Evolutionary conservation across 1,284 basidiomycete genomes (phyloP).

Genomic region (Hymenochaete sp.): DNA sequence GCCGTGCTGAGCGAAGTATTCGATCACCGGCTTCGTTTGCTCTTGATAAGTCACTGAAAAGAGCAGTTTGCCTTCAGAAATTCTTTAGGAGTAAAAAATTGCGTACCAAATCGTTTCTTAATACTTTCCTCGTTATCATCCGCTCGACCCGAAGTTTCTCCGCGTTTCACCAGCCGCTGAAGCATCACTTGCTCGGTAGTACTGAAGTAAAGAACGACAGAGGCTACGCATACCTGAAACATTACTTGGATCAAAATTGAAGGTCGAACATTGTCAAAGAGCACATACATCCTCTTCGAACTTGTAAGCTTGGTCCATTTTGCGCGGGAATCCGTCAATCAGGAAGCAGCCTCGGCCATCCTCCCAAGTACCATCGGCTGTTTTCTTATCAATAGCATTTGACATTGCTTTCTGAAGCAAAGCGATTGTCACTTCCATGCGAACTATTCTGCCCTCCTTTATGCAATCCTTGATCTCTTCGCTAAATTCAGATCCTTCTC

Average conservation of each 20-base stretch:
- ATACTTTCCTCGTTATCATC: constrained; percentile 97
- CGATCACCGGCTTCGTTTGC: constrained; percentile 94
- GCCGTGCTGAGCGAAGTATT: constrained; percentile 64
- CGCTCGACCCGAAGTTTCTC: constrained; percentile 90
- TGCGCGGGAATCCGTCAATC: constrained; percentile 95
- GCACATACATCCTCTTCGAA: constrained; percentile 80
- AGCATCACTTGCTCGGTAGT: constrained; percentile 89
- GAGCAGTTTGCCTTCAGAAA: neutral
- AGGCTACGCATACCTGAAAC: constrained; percentile 67
- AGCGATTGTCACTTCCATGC: constrained; percentile 95
- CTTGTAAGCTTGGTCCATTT: constrained; percentile 95
- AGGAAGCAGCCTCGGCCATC: constrained; percentile 81
- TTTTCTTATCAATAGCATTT: constrained; percentile 43
- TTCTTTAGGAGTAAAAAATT: neutral
- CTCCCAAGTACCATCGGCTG: constrained; percentile 53
- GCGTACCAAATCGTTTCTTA: constrained; percentile 89
- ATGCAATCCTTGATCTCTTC: constrained; percentile 86
- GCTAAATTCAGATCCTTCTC: constrained; percentile 81
- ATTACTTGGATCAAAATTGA: constrained; percentile 8
- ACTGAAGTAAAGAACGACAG: constrained; percentile 82
- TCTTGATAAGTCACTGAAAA: constrained; percentile 76
- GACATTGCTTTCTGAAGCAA: constrained; percentile 92
- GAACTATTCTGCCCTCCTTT: constrained; percentile 90
- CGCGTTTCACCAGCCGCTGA: constrained; percentile 77
- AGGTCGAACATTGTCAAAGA: neutral